Base-by-base conservation (phyloP, 805 yeast species). In the Metschnikowia colocasiae region DNA sequence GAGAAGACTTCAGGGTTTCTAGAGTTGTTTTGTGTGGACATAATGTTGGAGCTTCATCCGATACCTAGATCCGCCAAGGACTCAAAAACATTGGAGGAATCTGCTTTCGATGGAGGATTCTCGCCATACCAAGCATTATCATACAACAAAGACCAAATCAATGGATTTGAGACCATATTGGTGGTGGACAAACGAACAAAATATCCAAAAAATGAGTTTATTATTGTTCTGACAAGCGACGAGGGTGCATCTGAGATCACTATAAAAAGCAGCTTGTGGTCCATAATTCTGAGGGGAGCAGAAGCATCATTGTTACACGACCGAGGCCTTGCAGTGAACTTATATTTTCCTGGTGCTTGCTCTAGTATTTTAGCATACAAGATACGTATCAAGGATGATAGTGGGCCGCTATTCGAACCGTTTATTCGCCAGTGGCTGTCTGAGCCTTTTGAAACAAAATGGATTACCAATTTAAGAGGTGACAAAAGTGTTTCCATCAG, bases 391-490 rank as follows among this genome's bases (percentile, higher is more conserved):
- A 46, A 45, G n/a, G 55, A 53, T 29, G 46, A 43, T 4, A 43
- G 55, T 25, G 54, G 50, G 3, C 15, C 25, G 6, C 41, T 51
- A 3, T 85, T 83, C 57, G 64, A 78, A 18, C 87, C 95, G 1
- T 71, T 89, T 31, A 63, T 86, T 3, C 74, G 89, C 47, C 96
- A 90, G 62, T 77, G 78, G 67, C 69, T 80, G 3, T 67, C 71
- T 9, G 82, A 80, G 30, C 86, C 87, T 0, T 75, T 69, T 55
- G 97, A 91, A 61, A 76, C 88, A 0, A 89, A 88, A 65, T 91
- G 92, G 90, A 86, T 82, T 57, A 64, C 85, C 7, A 75, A 82
- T 46, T 49, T 82, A 1, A 61, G 68, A 6, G 61, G 68, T 3
- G 61, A 69, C 18, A 60, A 70, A 13, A 29, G 31, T 18, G 30